A percentile compares a stretch with the other conserved stretches of the same genome.
These are phyloP conservation scores for Lactarius vividus DNA, from an alignment of 768 basidiomycete species.

Conservation along the genomic window DNA sequence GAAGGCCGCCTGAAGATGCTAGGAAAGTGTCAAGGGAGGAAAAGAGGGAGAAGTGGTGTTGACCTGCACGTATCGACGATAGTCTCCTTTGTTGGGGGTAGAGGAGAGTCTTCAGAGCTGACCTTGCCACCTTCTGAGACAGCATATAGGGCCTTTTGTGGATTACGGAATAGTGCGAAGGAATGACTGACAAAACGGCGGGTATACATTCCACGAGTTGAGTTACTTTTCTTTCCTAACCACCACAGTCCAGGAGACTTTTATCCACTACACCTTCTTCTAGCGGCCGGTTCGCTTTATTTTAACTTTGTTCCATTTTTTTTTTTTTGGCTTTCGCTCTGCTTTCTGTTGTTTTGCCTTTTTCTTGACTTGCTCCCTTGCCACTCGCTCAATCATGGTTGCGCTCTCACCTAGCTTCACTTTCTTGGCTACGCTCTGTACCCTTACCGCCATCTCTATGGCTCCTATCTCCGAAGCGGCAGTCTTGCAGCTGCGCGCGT, in stretches of 20 bases:
- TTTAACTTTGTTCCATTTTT: constrained; percentile 18
- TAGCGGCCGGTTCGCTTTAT: constrained; percentile 26
- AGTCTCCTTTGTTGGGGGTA: background rate
- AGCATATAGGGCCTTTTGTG: background rate
- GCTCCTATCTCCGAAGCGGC: constrained; percentile 41
- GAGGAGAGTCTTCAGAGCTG: background rate
- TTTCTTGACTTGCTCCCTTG: background rate
- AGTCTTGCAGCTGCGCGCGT: constrained; percentile 32
- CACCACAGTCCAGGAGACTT: constrained; percentile 28
- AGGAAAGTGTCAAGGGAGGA: constrained; percentile 1
- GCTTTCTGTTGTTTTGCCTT: constrained; percentile 20
- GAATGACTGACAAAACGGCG: background rate
- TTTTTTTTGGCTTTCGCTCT: constrained; percentile 24
- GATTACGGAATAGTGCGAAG: constrained; percentile 5
- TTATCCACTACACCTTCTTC: constrained; percentile 20
- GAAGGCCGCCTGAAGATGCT: constrained; percentile 64
- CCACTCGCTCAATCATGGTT: constrained; percentile 41
- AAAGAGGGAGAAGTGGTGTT: background rate
- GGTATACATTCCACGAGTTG: constrained; percentile 16
- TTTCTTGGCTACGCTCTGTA: constrained; percentile 45
- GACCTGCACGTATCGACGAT: constrained; percentile 23
- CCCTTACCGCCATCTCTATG: constrained; percentile 44
- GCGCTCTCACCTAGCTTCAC: constrained; percentile 48
- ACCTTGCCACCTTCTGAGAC: background rate
- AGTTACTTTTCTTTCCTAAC: constrained; percentile 20